Evolutionary conservation across 2,329 filamentous ascomycete genomes (phyloP), one percentile per base, ranked within the genome.

Genomic region (Fusarium denticulatum): DNA sequence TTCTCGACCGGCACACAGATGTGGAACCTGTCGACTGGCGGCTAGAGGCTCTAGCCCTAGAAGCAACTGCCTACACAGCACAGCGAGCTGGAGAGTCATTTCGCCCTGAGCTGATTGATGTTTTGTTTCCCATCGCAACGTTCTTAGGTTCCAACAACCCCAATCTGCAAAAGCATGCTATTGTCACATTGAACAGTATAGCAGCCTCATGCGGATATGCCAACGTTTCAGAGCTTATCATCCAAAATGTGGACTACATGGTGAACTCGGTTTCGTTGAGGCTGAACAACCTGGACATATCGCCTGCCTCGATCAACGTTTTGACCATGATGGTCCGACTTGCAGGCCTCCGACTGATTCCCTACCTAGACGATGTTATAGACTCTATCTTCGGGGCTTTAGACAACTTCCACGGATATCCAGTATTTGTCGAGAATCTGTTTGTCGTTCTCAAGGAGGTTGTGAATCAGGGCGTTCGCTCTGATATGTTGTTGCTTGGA

Each of bases 391-490:
- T 99, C 80, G 93, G 93, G 0, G 94, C 95, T 0, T 84, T 99
- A n/a, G 95, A 98, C 75, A 94, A 94, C 77, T 99, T 96, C 77
- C 96, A 99, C 77, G 96, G 96, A 4, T 98, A 99, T 80, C 91
- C 94, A 1, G 84, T 88, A 24, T 91, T 99, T 64, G 95, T 97
- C 2, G 94, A 97, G 79, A 89, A 91, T 50, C 85, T 99, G 11
- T 99, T 98, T 80, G 86, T 89, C 4, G 94, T 97, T 0, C 84
- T 99, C 10, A 91, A 90, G 60, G 93, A 94, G 67, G 90, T 98
- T 64, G 94, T 96, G 16, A 90, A 94, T 60, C 94, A 97, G 82
- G 94, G 94, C 7, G 89, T 91, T 16, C 92, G 90, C 71, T 88
- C 88, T 5, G 83, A 86, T 49, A 81, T 82, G 64, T 81, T 89